Evolutionary conservation across 1,139 yeast species (phyloP), one percentile per base, ranked within the genome.

Genomic region (Pichia sp.): DNA sequence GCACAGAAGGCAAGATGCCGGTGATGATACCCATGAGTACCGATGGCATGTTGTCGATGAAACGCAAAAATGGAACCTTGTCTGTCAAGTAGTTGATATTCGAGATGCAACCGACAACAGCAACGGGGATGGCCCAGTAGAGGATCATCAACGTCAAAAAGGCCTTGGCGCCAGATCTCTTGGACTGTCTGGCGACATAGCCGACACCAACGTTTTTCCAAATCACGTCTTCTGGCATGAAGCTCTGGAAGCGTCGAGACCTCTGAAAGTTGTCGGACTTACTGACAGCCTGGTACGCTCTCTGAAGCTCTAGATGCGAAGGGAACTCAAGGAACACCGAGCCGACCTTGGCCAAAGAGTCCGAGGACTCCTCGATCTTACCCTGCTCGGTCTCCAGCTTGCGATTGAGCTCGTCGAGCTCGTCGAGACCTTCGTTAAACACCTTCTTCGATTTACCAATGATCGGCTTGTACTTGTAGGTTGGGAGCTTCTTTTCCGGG

Each of bases 61-160:
- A 92, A 33, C 73, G 68, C 63, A 92, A 78, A 77, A 86, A 91
- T 24, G 75, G 87, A 29, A 91, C 76, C 60, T 81, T 83, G 52
- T 81, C 75, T 43, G 85, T 87, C 70, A 91, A 76, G 64, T 78
- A 79, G 60, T 86, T 83, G 63, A 93, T 80, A 72, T 92, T 92
- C 27, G 98, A 91, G 61, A 93, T 80, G 66, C 85, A 76, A 84
- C 98, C 98, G 55, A 93, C 97, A 69, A 90, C 89, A 2, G 97
- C 96, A 52, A 92, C 97, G 17, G 98, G 98, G 64, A 91, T 78
- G 57, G 96, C 81, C 98, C 98, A 93, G 69, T 91, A 86, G 55
- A 92, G 79, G 59, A 90, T 81, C 66, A 86, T 71, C 52, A 77
- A 70, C 30, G 80, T 74, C 59, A 80, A 73, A 52, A 79, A 68